phyloP scores from a whole-genome alignment of 352 stramenopile genomes.

The Poterioochromonas sp. region DNA sequence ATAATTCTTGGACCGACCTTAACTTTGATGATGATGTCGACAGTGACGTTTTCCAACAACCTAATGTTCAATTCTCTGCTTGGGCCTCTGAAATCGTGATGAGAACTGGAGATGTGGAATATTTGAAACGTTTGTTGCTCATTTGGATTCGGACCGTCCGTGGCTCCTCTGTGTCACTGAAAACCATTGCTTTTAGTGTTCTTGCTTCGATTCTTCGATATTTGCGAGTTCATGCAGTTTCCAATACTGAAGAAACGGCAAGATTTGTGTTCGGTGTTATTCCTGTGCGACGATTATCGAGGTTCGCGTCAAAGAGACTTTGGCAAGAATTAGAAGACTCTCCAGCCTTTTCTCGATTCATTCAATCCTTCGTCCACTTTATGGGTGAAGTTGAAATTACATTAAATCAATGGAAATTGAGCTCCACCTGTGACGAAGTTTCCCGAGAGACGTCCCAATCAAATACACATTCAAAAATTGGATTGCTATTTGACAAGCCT shows the following conservation, averaged over 20 bases:
- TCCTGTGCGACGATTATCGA: background rate
- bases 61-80: slow-evolving; percentile 20
- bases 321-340: slow-evolving; percentile 34
- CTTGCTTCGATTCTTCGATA: background rate
- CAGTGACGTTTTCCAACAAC: background rate
- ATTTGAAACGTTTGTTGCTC: background rate
- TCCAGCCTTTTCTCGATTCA: slow-evolving; percentile 14
- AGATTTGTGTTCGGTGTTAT: background rate
- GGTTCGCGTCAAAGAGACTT: background rate
- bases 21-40: background rate
- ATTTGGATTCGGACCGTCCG: background rate
- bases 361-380: slow-evolving; percentile 6
- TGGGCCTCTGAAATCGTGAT: background rate
- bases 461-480: too few relatives aligned
- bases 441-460: too few relatives aligned
- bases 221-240: background rate
- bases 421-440: too few relatives aligned
- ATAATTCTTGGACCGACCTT: slow-evolving; percentile 22
- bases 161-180: slow-evolving; percentile 8
- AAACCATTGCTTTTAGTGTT: background rate
- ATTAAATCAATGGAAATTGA: too few relatives aligned
- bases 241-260: background rate
- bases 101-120: background rate
- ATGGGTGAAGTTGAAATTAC: background rate
- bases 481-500: background rate